phyloP scores from a whole-genome alignment of 2,329 filamentous ascomycete species.

The Aspergillus piperis region DNA sequence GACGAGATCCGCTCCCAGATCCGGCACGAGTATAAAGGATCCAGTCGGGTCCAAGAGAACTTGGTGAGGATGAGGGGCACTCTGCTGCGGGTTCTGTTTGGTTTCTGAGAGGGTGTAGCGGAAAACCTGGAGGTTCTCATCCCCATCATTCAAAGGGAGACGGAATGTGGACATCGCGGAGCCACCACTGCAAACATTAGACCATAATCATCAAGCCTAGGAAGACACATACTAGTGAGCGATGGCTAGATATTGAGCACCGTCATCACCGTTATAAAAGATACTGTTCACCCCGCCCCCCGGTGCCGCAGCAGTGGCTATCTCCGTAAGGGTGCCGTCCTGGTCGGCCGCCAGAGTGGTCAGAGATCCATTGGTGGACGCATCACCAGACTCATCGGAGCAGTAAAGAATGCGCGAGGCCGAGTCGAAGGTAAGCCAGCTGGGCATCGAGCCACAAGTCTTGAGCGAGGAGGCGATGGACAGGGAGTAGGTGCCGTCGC shows the following conservation, averaged over 20 bases:
- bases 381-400: conserved; percentile 35
- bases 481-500: conserved; percentile 27
- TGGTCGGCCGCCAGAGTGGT: conserved; percentile 24
- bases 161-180: conserved; percentile 37
- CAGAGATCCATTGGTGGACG: conserved; percentile 31
- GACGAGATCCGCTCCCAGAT: conserved; percentile 65
- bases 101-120: conserved; percentile 41
- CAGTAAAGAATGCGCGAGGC: conserved; percentile 34
- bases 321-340: conserved; percentile 25
- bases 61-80: conserved; percentile 64
- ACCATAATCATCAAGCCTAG: neutral
- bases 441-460: conserved; percentile 39
- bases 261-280: conserved; percentile 30
- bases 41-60: conserved; percentile 66
- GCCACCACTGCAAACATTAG: conserved; percentile 25
- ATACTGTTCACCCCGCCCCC: conserved; percentile 38
- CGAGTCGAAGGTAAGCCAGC: conserved; percentile 39
- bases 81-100: conserved; percentile 47
- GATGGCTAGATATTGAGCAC: conserved; percentile 35
- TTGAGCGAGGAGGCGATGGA: conserved; percentile 26
- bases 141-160: conserved; percentile 26
- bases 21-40: conserved; percentile 64
- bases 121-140: conserved; percentile 40
- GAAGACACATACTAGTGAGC: conserved; percentile 39
- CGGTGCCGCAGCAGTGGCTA: conserved; percentile 25